phyloP scores from a whole-genome alignment of 768 basidiomycete genomes.

The Psilocybe azurescens region DNA sequence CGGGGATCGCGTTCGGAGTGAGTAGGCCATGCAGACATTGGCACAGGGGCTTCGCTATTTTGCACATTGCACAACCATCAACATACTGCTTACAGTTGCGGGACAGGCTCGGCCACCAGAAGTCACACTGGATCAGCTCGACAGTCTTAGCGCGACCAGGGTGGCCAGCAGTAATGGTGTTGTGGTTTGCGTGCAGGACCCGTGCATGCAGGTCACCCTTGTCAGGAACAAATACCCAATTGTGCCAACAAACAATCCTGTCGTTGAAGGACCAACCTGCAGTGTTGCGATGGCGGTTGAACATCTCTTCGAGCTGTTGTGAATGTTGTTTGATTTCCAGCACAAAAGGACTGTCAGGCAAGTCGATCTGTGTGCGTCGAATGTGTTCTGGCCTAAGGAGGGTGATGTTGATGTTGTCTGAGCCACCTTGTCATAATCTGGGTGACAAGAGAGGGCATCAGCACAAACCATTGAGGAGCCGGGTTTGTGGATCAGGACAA shows the following conservation, averaged over 20 bases:
- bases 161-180: slow-evolving; percentile 32
- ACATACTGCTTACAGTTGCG: slow-evolving; percentile 26
- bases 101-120: slow-evolving; percentile 27
- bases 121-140: slow-evolving; percentile 33
- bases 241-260: not conserved
- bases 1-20: slow-evolving; percentile 14
- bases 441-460: slow-evolving; percentile 29
- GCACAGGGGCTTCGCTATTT: slow-evolving; percentile 34
- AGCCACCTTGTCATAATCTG: slow-evolving; percentile 13
- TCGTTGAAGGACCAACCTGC: no score
- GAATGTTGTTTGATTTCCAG: no score
- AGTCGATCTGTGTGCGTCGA: no score
- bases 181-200: slow-evolving; percentile 16
- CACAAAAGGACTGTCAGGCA: no score
- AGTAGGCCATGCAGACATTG: slow-evolving; percentile 27
- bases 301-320: no score
- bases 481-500: slow-evolving; percentile 31
- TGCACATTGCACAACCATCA: slow-evolving; percentile 34
- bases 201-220: not conserved
- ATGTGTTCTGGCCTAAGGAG: no score
- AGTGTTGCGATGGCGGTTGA: no score
- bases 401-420: no score
- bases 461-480: slow-evolving; percentile 24
- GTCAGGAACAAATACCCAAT: not conserved
- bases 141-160: slow-evolving; percentile 35